These are phyloP conservation scores for Penicillium sp. DNA, from an alignment of 2,329 filamentous ascomycete species.

Conservation along the genomic window DNA sequence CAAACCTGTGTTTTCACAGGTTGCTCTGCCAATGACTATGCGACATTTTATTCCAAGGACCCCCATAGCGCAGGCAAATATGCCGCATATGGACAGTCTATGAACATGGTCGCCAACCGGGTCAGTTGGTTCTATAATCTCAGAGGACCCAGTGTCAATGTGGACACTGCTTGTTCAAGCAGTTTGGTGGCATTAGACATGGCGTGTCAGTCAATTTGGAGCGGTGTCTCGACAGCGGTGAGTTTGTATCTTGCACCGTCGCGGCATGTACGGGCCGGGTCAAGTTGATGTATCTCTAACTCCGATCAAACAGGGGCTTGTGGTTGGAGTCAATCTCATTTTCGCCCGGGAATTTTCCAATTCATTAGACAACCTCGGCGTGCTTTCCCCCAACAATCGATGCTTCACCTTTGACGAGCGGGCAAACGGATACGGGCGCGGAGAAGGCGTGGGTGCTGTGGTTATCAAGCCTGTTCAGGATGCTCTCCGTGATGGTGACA, in stretches of 20 bases:
- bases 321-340: not conserved
- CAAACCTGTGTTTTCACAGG: not conserved
- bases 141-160: constrained; percentile 10
- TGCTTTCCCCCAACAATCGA: not conserved
- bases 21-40: not conserved
- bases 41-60: not conserved
- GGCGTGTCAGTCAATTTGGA: constrained; percentile 11
- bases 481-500: constrained; percentile 1
- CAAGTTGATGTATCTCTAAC: no score
- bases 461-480: not conserved
- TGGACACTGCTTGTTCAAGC: constrained; percentile 20
- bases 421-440: not conserved
- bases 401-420: not conserved
- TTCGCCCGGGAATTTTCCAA: not conserved
- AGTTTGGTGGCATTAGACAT: constrained; percentile 10
- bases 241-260: not conserved
- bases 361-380: not conserved
- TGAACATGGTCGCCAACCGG: constrained; percentile 6
- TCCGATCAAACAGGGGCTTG: not conserved
- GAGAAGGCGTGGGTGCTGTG: not conserved
- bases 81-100: not conserved
- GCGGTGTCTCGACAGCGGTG: not conserved
- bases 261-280: no score
- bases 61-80: not conserved
- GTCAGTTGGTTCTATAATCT: constrained; percentile 21